Evolutionary conservation across 2,329 filamentous ascomycete genomes (phyloP).

Genomic region (Metarhizium sp.): DNA sequence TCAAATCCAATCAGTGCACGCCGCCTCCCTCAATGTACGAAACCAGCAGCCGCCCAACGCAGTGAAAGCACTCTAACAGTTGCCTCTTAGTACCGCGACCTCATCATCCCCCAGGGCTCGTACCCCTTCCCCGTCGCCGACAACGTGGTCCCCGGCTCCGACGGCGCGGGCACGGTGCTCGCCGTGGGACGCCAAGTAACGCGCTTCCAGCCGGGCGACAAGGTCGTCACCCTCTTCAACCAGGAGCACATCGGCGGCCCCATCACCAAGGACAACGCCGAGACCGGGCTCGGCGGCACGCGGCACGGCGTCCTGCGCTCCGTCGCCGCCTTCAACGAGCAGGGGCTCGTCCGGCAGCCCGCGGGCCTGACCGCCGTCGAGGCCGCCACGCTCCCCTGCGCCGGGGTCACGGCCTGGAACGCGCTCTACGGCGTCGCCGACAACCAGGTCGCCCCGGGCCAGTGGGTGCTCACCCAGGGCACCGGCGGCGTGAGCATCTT

Average conservation of each 20-base stretch:
- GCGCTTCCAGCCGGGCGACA: no score
- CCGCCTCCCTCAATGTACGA: slow-evolving; percentile 39
- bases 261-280: no score
- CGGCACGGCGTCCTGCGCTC: no score
- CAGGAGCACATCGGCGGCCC: no score
- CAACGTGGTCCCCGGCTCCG: slow-evolving; percentile 40
- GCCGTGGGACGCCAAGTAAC: no score
- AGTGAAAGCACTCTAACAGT: not conserved
- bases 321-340: no score
- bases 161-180: slow-evolving; percentile 24
- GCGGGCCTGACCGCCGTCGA: slow-evolving; percentile 39
- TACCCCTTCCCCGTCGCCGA: slow-evolving; percentile 18
- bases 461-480: slow-evolving; percentile 57
- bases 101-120: slow-evolving; percentile 38
- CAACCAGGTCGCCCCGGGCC: slow-evolving; percentile 38
- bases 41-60: not conserved
- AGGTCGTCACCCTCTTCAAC: no score
- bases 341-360: no score
- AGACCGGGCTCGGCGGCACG: no score
- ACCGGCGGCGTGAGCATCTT: slow-evolving; percentile 49
- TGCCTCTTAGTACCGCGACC: slow-evolving; percentile 35
- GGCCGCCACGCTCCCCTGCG: slow-evolving; percentile 49
- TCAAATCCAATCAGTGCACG: slow-evolving; percentile 25
- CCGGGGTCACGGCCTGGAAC: slow-evolving; percentile 57
- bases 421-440: slow-evolving; percentile 48